These are phyloP conservation scores for Kodamaea restingae DNA, from an alignment of 805 yeast genomes.

Conservation along the genomic window DNA sequence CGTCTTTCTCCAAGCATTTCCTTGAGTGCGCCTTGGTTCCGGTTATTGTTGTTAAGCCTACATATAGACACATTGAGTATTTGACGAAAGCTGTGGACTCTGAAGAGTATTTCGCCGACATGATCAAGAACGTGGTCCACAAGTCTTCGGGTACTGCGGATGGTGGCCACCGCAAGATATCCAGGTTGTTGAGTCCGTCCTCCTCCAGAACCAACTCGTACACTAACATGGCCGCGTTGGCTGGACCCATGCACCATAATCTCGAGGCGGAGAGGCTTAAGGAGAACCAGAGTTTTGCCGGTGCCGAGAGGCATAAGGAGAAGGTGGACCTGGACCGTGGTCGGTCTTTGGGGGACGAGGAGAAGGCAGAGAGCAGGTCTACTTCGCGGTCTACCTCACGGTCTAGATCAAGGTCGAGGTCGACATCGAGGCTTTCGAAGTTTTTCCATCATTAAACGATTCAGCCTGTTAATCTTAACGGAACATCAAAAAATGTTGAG, in stretches of 20 bases:
- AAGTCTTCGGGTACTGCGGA: neutral
- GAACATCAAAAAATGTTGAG: too few species aligned
- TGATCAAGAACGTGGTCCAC: constrained; percentile 27
- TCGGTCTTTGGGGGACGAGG: neutral
- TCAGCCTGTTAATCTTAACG: neutral
- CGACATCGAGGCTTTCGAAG: constrained; percentile 17
- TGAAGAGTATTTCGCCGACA: constrained; percentile 33
- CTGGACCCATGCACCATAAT: neutral
- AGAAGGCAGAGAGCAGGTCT: neutral
- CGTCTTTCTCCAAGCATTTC: constrained; percentile 37
- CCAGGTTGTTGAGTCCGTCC: constrained; percentile 7
- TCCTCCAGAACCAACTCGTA: constrained; percentile 7
- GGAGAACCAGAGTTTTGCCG: constrained; percentile 1
- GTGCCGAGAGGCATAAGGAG: constrained; percentile 1
- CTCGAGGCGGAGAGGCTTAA: constrained; percentile 2
- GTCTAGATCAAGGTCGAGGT: constrained; percentile 16
- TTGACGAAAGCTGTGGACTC: constrained; percentile 30
- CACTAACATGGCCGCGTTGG: constrained; percentile 4
- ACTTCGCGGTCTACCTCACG: constrained; percentile 1
- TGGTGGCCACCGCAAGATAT: constrained; percentile 1
- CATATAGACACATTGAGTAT: constrained; percentile 28
- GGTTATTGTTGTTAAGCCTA: constrained; percentile 41
- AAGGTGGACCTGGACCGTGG: constrained; percentile 4
- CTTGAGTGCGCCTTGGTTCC: constrained; percentile 43
- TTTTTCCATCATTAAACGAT: constrained; percentile 12